Evolutionary conservation across 2,329 filamentous ascomycete genomes (phyloP).

Genomic region (Stagonosporopsis cucurbitacearum): DNA sequence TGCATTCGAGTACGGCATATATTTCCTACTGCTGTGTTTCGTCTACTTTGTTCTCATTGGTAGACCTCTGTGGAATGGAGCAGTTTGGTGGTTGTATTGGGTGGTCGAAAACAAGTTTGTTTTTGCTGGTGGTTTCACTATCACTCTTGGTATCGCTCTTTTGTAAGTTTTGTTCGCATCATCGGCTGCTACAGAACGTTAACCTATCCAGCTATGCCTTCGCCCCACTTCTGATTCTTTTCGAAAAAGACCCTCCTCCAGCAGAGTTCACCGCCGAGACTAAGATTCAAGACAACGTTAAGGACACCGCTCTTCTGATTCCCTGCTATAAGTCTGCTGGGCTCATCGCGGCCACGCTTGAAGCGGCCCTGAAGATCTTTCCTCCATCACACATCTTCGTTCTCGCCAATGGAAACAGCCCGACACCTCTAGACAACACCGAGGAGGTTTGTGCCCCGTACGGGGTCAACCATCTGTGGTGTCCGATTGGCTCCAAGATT

Average conservation of each 20-base stretch:
- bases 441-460: constrained; percentile 54
- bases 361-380: constrained; percentile 56
- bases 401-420: constrained; percentile 58
- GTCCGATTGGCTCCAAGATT: constrained; percentile 58
- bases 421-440: constrained; percentile 56
- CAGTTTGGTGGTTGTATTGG: constrained; percentile 54
- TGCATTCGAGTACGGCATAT: constrained; percentile 50
- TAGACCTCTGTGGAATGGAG: constrained; percentile 55
- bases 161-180: constrained; percentile 31
- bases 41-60: constrained; percentile 58
- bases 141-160: constrained; percentile 48
- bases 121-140: constrained; percentile 51
- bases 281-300: constrained; percentile 32
- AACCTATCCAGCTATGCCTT: constrained; percentile 28
- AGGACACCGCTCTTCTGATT: constrained; percentile 54
- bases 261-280: constrained; percentile 30
- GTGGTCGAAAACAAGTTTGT: constrained; percentile 51
- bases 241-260: constrained; percentile 41
- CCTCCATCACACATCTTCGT: constrained; percentile 56
- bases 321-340: constrained; percentile 57
- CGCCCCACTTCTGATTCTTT: constrained; percentile 42
- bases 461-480: constrained; percentile 59
- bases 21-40: constrained; percentile 45
- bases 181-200: background rate
- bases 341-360: constrained; percentile 52